Evolutionary conservation across 805 yeast genomes (phyloP), one percentile per base, ranked within the genome.

Genomic region (Lachancea meyersii): DNA sequence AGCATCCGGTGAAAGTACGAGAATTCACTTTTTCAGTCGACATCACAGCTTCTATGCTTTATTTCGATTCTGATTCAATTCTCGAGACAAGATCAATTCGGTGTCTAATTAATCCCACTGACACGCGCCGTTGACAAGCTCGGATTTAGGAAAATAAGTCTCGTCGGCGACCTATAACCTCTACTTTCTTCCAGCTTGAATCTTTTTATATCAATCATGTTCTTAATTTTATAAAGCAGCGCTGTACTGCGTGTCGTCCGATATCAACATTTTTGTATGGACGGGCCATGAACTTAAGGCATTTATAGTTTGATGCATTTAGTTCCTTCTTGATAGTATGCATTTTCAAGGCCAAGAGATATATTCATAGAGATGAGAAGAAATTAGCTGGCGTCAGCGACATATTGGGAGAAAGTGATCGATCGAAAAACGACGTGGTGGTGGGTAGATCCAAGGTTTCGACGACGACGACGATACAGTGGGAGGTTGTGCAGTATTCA

Each of bases 1-100:
- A 61, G 43, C 66, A 61, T 5, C 64, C 64, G 5, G 61, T 60
- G 20, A 61, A 61, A 1, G 58, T 57, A 45, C 66, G 54, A 9
- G 54, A 56, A 35, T 47, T 49, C 31, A 46, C 38, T 40, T 27
- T 38, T 26, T 19, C 40, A 16, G 14, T 16, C 2, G 22, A 5
- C 28, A 30, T 19, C 11, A n/a, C 22, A 8, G 13, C 14, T 18
- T 30, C 8, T 16, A 26, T 26, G 6, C 5, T 30, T 17, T 27
- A 18, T 20, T 5, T 26, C 13, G n/a, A n/a, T n/a, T n/a, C n/a
- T n/a, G n/a, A n/a, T n/a, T n/a, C n/a, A n/a, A 5, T 22, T 11
- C 11, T 23, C 8, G 38, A 19, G 17, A 22, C 27, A 8, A 8
- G 26, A 23, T 23, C 26, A 23, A 23, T 23, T 11, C 26, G 7